These are phyloP conservation scores for Hygrophorus russula DNA, from an alignment of 768 basidiomycete species.

Conservation along the genomic window DNA sequence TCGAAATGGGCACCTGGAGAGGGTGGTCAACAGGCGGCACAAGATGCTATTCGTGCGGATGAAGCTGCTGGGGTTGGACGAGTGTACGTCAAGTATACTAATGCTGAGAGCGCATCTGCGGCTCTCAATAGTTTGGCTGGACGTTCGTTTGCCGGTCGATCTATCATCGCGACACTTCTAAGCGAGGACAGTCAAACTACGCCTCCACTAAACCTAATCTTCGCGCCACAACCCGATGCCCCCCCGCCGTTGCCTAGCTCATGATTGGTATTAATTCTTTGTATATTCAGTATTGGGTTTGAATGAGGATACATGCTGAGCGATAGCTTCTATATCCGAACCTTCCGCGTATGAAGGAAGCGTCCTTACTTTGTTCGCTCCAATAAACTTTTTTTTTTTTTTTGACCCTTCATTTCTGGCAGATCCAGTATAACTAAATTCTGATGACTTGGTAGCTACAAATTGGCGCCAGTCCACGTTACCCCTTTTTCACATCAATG, in stretches of 20 bases:
- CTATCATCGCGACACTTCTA: conserved; percentile 77
- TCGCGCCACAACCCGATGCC: conserved; percentile 74
- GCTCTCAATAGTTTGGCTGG: conserved; percentile 88
- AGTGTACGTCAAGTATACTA: conserved; percentile 84
- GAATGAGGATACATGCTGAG: too few relatives aligned
- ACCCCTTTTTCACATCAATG: too few relatives aligned
- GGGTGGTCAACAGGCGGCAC: conserved; percentile 42
- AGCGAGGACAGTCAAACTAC: conserved; percentile 80
- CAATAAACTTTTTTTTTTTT: neutral
- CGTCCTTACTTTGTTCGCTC: neutral
- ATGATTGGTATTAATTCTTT: conserved; percentile 8
- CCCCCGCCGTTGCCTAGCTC: conserved; percentile 62
- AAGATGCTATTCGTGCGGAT: conserved; percentile 64
- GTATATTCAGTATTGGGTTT: neutral
- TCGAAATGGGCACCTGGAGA: conserved; percentile 64
- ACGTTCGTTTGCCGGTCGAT: conserved; percentile 74
- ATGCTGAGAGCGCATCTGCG: conserved; percentile 46
- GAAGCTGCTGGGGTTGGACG: conserved; percentile 90
- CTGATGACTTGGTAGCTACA: too few relatives aligned
- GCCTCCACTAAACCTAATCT: conserved; percentile 71
- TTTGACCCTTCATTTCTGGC: neutral
- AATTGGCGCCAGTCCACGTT: too few relatives aligned
- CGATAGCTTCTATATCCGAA: conserved; percentile 1
- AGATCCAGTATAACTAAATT: neutral
- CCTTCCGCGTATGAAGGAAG: neutral